Conservation (phyloP, 179 eudicot species). For the Silene vulgaris region DNA sequence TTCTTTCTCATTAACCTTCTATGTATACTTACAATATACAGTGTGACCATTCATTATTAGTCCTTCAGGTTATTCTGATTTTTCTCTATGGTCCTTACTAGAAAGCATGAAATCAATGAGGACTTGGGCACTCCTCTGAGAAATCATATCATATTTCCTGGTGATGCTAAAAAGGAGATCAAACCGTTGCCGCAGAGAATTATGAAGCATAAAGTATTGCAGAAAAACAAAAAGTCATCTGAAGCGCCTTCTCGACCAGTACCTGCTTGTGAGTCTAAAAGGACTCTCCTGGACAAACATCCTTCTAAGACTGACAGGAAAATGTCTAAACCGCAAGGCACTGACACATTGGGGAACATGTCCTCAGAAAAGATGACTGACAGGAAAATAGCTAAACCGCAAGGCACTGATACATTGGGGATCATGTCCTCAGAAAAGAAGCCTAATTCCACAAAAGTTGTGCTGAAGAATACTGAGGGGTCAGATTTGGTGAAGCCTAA, state of each 20-base stretch:
- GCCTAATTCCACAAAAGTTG: conserved; percentile 19
- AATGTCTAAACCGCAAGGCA: conserved; percentile 21
- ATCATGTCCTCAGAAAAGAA: conserved; percentile 24
- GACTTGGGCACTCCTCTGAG: conserved; percentile 56
- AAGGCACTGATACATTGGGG: conserved; percentile 21
- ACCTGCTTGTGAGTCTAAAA: conserved; percentile 28
- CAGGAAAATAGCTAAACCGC: conserved; percentile 11
- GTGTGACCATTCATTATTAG: background rate
- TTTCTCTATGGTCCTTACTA: conserved; percentile 27
- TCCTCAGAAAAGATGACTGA: conserved; percentile 21
- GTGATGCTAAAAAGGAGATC: conserved; percentile 32
- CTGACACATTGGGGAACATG: conserved; percentile 18
- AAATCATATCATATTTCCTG: conserved; percentile 44
- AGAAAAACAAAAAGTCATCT: conserved; percentile 19
- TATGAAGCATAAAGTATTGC: conserved; percentile 22
- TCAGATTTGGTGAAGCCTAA: conserved; percentile 18
- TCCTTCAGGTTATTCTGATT: background rate
- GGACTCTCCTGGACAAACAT: conserved; percentile 18
- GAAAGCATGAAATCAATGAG: conserved; percentile 60
- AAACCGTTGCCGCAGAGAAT: conserved; percentile 12
- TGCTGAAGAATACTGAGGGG: conserved; percentile 21
- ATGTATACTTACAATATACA: background rate
- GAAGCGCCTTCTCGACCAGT: conserved; percentile 18
- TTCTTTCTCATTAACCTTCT: background rate
- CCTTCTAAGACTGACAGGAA: conserved; percentile 18